Base-by-base conservation (phyloP, 768 basidiomycete genomes). In the Leccinellum albellum region DNA sequence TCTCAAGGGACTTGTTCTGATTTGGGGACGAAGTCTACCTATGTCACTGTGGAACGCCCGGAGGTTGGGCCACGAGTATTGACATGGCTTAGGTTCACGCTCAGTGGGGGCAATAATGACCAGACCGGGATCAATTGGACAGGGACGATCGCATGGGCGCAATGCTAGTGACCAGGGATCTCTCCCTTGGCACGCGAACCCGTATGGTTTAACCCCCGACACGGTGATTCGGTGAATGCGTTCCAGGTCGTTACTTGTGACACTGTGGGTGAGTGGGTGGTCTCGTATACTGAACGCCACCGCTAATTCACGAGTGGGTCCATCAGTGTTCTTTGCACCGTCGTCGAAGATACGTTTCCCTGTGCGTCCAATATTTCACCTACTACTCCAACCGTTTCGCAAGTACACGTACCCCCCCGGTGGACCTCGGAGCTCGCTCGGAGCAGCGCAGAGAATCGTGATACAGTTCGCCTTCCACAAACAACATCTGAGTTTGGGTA, bases 21-120 rank as follows among this genome's bases (percentile, higher is more conserved):
- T 84, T n/a, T 26, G 88, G 85, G 86, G 86, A 89, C 64, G 80
- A 86, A 32, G 84, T 82, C 69, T 88, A n/a, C n/a, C n/a, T n/a
- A 87, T 59, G 72, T 73, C 3, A 79, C 78, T 6, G 74, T 88
- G 4, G 74, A 71, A 6, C 74, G 73, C 6, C 79, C 83, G 8
- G 83, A 0, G 83, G 81, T 4, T 74, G 85, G 1, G 81, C 84
- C 3, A 69, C 78, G 9, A 83, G 84, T 12, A 79, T 84, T 23
- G 84, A 83, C 28, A 82, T 85, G 21, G 84, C 77, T 40, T 20
- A 83, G 85, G 1, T 79, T 84, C 58, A 78, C 74, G 9, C 71
- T 87, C 0, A 84, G 84, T 9, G 85, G 86, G 76, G 84, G 79
- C 78, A 50, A 55, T 48, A 37, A 29, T 33, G 24, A 23, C 28